phyloP scores from a whole-genome alignment of 225 moss, liverwort and hornwort genomes.

The Pseudoscleropodium purum region DNA sequence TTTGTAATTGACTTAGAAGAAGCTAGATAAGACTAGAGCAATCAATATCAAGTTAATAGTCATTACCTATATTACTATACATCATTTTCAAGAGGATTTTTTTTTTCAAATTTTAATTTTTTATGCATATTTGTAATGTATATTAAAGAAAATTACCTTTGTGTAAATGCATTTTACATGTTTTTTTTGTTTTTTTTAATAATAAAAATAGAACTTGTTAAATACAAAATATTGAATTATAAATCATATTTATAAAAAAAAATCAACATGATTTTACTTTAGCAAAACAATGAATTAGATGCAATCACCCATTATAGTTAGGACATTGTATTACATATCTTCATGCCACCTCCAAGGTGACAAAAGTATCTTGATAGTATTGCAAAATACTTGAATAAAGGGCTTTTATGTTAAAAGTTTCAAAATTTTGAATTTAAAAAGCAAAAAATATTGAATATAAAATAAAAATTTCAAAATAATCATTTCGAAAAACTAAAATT shows the following conservation, averaged over 20 bases:
- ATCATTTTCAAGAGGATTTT: background rate
- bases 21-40: fast-evolving
- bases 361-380: too few relatives aligned
- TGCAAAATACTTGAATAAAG: background rate
- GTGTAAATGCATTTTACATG: background rate
- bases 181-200: background rate
- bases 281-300: background rate
- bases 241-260: too few relatives aligned
- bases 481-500: too few relatives aligned
- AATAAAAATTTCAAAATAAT: too few relatives aligned
- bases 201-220: background rate
- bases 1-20: background rate
- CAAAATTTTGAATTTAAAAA: background rate
- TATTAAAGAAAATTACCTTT: background rate
- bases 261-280: fast-evolving
- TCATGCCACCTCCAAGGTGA: background rate
- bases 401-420: too few relatives aligned
- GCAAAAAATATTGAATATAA: too few relatives aligned
- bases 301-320: background rate
- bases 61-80: background rate
- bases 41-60: background rate
- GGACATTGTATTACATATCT: background rate
- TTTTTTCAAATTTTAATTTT: background rate
- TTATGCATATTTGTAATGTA: background rate
- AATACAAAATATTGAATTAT: background rate